Evolutionary conservation across 352 stramenopile genomes (phyloP), one percentile per base, ranked within the genome.

Genomic region (Globisporangium cylindrosporum): DNA sequence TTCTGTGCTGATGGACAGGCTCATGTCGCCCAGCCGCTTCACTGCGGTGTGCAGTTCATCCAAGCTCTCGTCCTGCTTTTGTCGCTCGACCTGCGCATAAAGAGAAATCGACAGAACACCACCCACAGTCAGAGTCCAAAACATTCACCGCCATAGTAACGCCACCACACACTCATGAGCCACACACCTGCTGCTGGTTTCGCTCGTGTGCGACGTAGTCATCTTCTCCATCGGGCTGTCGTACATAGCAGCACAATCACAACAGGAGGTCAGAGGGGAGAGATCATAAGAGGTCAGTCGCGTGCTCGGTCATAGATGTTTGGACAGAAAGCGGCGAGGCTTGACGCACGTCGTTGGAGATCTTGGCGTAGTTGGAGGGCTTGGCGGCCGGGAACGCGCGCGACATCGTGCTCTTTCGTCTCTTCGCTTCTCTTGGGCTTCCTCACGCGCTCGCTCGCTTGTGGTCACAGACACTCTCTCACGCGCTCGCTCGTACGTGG

Each of bases 11-110:
- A 95, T 95, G n/a, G 78, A 88, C 25, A 89, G 69, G 63, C 87
- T 95, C 81, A 95, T 92, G 67, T 91, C 86, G 32, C 87, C 85
- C 43, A 95, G 73, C 10, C 86, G 80, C 73, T 93, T 95, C 27
- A 95, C 87, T 15, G 85, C 84, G 20, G 77, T 81, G 62, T 92
- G 84, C 63, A 95, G 74, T 67, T 92, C 74, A 59, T 93, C 87
- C 43, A 95, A 68, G 70, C 75, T 93, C 67, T 95, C 87, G 58
- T 95, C 87, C 64, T 95, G 87, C 73, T 93, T 93, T 63, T 92
- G 78, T 27, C 85, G 85, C 68, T 95, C 87, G 22, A 85, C 20
- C 74, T 85, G 57, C 5, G 22, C 5, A 41, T 15, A 5, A 6
- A 49, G 4, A 60, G 51, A 24, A 18, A 36, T 15, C n/a, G 25